phyloP scores from a whole-genome alignment of 2,329 filamentous ascomycete genomes.

The Thelonectria olida region DNA sequence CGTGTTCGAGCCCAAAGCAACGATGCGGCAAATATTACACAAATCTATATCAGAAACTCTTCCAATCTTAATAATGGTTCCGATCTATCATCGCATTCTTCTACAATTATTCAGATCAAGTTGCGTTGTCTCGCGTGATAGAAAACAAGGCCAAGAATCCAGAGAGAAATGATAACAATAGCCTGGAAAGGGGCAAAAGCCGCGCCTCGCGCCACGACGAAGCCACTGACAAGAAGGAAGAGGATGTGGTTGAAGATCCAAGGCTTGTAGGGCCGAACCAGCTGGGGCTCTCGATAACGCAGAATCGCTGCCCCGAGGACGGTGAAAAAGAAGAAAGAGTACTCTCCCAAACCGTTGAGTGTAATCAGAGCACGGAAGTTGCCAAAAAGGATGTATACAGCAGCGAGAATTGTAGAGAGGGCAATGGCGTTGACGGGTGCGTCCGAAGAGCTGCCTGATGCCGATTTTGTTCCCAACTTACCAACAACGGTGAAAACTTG shows the following conservation, averaged over 20 bases:
- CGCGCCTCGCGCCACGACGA: conserved; percentile 67
- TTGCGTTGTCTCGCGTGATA: conserved; percentile 42
- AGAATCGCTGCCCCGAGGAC: conserved; percentile 67
- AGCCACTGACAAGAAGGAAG: conserved; percentile 67
- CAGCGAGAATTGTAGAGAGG: conserved; percentile 58
- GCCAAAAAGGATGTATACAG: conserved; percentile 68
- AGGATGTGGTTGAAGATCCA: conserved; percentile 58
- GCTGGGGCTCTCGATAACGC: conserved; percentile 62
- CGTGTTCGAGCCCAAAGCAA: no score
- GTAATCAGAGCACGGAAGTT: conserved; percentile 69
- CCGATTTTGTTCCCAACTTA: conserved; percentile 44
- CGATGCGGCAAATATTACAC: no score
- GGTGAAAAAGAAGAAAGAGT: conserved; percentile 71
- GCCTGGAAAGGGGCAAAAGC: conserved; percentile 67
- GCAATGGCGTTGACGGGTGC: conserved; percentile 64
- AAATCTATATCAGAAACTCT: no score
- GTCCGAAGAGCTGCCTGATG: conserved; percentile 48
- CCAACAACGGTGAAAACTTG: conserved; percentile 55
- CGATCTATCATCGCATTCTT: no score
- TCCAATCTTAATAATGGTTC: no score
- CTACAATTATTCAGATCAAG: neutral
- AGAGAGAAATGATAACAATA: conserved; percentile 59
- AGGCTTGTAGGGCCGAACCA: conserved; percentile 66
- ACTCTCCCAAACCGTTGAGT: conserved; percentile 68
- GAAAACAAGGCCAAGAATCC: conserved; percentile 57